A percentile compares a stretch with the other conserved stretches of the same genome.
phyloP scores from a whole-genome alignment of 164 flowering plant genomes.

The Dillenia suffruticosa region DNA sequence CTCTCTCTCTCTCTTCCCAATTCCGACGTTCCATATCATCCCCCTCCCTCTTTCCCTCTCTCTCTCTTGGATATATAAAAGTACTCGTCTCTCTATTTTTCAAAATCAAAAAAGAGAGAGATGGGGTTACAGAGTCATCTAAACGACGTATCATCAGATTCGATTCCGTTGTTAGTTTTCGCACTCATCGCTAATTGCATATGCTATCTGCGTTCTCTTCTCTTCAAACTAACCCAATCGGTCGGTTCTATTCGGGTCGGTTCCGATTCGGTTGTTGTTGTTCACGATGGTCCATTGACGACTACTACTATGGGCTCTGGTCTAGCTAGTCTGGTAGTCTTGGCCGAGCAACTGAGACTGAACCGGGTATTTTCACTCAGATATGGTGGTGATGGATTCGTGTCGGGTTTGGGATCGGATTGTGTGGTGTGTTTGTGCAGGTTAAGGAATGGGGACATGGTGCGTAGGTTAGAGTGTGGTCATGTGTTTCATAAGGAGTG shows the following conservation, averaged over 20 bases:
- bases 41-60: neutral
- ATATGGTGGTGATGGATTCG: conserved; percentile 10
- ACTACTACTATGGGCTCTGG: conserved; percentile 34
- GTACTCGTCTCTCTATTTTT: neutral
- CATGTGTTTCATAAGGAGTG: conserved; percentile 74
- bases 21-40: neutral
- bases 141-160: conserved; percentile 63
- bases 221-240: conserved; percentile 17
- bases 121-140: conserved; percentile 71
- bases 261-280: neutral
- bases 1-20: neutral
- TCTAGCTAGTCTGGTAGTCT: conserved; percentile 34
- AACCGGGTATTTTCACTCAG: conserved; percentile 32
- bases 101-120: neutral
- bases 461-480: conserved; percentile 56
- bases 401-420: conserved; percentile 9
- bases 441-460: conserved; percentile 49
- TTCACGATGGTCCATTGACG: conserved; percentile 9
- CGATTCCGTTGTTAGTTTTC: conserved; percentile 49
- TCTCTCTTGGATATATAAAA: neutral
- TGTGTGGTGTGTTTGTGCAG: conserved; percentile 64
- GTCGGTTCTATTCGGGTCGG: conserved; percentile 16
- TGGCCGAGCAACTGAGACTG: conserved; percentile 47
- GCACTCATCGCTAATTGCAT: conserved; percentile 47
- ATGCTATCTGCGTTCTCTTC: conserved; percentile 28